Percentiles rank a stretch among this genome's conserved stretches.
phyloP scores from a whole-genome alignment of 768 basidiomycete species.

The Suillus weaverae region DNA sequence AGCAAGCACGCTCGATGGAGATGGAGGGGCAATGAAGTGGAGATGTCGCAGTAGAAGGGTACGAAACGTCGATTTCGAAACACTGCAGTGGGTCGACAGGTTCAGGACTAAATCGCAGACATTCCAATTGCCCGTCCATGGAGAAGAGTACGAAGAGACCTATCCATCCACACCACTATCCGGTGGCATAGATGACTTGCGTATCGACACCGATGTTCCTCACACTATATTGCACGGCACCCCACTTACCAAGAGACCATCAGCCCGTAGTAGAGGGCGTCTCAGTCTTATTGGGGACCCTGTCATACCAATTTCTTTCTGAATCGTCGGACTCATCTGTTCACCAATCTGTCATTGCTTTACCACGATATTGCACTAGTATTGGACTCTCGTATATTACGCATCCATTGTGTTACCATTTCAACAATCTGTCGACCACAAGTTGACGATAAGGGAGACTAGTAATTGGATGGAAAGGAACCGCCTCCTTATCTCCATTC shows the following conservation, averaged over 20 bases:
- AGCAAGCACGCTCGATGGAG: slow-evolving; percentile 35
- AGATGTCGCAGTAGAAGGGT: slow-evolving; percentile 56
- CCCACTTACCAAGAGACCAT: slow-evolving; percentile 69
- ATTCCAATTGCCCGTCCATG: slow-evolving; percentile 46
- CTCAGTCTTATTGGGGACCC: slow-evolving; percentile 42
- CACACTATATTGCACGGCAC: slow-evolving; percentile 33
- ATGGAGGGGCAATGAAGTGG: slow-evolving; percentile 53
- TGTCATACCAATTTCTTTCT: slow-evolving; percentile 16
- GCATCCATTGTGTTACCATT: not conserved
- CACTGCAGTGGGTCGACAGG: slow-evolving; percentile 73
- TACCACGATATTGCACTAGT: slow-evolving; percentile 5
- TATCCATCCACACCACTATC: slow-evolving; percentile 34
- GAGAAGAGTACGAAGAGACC: slow-evolving; percentile 36
- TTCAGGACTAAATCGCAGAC: slow-evolving; percentile 46
- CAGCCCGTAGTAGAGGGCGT: slow-evolving; percentile 55
- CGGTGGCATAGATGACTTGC: slow-evolving; percentile 36
- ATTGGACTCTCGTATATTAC: slow-evolving; percentile 7
- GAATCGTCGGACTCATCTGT: slow-evolving; percentile 4
- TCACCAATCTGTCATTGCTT: slow-evolving; percentile 2
- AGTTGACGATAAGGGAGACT: not conserved
- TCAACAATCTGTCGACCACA: not conserved
- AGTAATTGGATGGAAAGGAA: not conserved
- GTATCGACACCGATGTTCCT: slow-evolving; percentile 39
- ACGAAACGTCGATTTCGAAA: slow-evolving; percentile 58
- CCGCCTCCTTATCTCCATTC: not conserved